A percentile compares a stretch with the other conserved stretches of the same genome.
Evolutionary conservation across 1,284 basidiomycete species (phyloP).

Genomic region (Puccinia horiana): DNA sequence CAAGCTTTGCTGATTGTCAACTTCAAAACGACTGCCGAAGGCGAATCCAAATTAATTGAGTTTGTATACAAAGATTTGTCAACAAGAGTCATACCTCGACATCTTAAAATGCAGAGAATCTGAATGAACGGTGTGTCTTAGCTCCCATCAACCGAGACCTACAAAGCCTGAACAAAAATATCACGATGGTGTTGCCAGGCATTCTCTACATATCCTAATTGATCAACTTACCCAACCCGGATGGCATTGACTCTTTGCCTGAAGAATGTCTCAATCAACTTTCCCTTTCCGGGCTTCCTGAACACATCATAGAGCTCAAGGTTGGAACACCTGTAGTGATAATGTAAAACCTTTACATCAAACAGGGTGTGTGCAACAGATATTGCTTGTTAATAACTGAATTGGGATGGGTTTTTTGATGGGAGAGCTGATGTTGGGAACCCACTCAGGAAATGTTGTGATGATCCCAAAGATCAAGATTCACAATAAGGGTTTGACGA

Average conservation of each 20-base stretch:
- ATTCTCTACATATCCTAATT: background rate
- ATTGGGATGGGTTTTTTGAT: background rate
- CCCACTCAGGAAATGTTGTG: background rate
- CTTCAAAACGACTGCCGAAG: too few relatives aligned
- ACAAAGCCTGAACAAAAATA: too few relatives aligned
- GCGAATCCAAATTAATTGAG: too few relatives aligned
- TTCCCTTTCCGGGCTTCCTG: too few relatives aligned
- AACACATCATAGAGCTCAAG: too few relatives aligned
- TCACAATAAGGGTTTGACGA: background rate
- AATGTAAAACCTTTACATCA: too few relatives aligned
- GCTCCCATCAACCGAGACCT: too few relatives aligned
- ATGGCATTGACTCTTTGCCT: background rate
- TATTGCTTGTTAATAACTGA: background rate
- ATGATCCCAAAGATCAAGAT: background rate
- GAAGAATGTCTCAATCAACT: background rate
- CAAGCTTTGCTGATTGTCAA: too few relatives aligned
- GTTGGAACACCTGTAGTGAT: background rate
- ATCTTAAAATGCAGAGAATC: too few relatives aligned
- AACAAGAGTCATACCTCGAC: too few relatives aligned
- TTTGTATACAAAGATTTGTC: too few relatives aligned
- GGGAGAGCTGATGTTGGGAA: background rate
- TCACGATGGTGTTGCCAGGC: background rate
- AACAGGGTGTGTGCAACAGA: background rate
- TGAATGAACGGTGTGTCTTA: background rate
- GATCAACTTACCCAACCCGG: background rate